Evolutionary conservation across 768 basidiomycete genomes (phyloP), one percentile per base, ranked within the genome.

Genomic region (Russula virescens): DNA sequence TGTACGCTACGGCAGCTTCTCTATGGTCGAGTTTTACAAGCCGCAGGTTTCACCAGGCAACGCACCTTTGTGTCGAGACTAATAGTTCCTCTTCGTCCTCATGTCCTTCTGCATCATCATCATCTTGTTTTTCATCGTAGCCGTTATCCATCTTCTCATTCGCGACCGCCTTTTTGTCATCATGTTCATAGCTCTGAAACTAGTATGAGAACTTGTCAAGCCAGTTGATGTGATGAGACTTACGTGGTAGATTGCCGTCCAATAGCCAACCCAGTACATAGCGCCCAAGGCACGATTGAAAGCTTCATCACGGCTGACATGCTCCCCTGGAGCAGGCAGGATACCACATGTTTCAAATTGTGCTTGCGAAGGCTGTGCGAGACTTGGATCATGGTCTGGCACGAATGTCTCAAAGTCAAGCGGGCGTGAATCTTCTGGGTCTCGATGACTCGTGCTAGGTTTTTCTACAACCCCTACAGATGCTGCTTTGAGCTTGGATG

Each of bases 191-290:
- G 53, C 58, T 50, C 63, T 65, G 31, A 6, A 26, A 45, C 8
- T 21, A 48, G 23, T 45, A 28, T 58, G 18, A 62, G 47, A 31
- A 19, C 23, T 28, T 34, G 31, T 31, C 16, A 50, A 11, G 5
- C 10, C 46, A 61, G 18, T 5, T 10, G 58, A 38, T 28, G 19
- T 13, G 21, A 77, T 83, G 53, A 68, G 28, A 56, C 55, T 56
- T 34, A 89, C 90, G 71, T 92, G 86, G 69, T 91, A 92, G 51
- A 91, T 80, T 1, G 89, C 89, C 2, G 89, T 90, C 89, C 90
- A 93, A 71, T 92, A 93, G 21, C 90, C 91, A 25, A 80, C 78
- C 90, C 91, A 92, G 71, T 92, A 93, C 84, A 88, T 91, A 19
- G 91, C 89, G 34, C 79, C 81, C 69, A 91, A 67, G 5, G 89